Base-by-base conservation (phyloP, 2,329 filamentous ascomycete species). In the Bipolaris sorokiniana region DNA sequence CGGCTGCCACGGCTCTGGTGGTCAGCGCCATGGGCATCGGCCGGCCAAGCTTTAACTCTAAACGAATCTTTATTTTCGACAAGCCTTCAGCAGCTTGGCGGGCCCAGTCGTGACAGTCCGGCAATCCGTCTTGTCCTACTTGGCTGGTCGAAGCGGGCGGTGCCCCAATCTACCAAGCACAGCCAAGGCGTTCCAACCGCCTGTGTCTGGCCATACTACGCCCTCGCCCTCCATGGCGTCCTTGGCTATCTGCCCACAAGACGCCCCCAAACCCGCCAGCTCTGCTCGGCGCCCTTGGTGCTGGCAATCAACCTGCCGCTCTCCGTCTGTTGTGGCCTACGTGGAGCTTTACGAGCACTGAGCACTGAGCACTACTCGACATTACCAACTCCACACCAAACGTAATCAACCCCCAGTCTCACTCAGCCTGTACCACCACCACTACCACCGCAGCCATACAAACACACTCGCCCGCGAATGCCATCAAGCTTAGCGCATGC, bases 41-140 rank as follows among this genome's bases (percentile, higher is more conserved):
- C 62, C 62, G 54, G 64, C 70, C 69, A 71, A 70, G 70, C 64
- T 66, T 68, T 67, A 71, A 72, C 67, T 63, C 68, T 69, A 72
- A 68, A 69, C 68, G 55, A 66, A 70, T 70, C 65, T 68, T 71
- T 70, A 69, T 66, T 60, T 54, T 62, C 41, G 67, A 74, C 72
- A 74, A 74, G 72, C 71, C 71, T 74, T 72, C 57, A 56, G 62
- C 59, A 48, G 51, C 70, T 73, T 71, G 70, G 68, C 64, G 23
- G 48, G 16, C 41, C 67, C 67, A 65, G 53, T 42, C 41, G 56
- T 41, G 34, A 48, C 42, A 58, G 57, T 60, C 65, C 62, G 65
- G 62, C 64, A 57, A 44, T 62, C 65, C 66, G 66, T 64, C 66
- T 68, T 68, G 66, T 69, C 59, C 40, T 61, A 22, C 68, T 69